Conservation (phyloP, 2,329 filamentous ascomycete genomes). For the Ophiostoma fasciatum region DNA sequence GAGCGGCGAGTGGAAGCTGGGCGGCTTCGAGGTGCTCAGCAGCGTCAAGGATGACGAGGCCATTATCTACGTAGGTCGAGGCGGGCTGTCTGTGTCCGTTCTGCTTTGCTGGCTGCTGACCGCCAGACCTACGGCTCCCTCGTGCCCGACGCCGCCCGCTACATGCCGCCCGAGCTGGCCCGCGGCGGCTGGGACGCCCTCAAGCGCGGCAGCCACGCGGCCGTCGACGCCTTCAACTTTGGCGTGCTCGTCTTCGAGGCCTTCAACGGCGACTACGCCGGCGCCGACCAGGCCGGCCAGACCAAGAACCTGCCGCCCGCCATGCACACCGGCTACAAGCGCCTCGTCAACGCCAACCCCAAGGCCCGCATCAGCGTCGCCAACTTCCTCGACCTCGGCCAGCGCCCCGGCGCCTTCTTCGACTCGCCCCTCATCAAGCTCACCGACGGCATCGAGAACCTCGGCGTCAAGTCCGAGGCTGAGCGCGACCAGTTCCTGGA, state of each 20-base stretch:
- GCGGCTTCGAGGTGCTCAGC: constrained; percentile 84
- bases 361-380: constrained; percentile 74
- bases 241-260: constrained; percentile 77
- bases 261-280: constrained; percentile 73
- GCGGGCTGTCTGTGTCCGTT: too few species aligned
- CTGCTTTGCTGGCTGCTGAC: too few species aligned
- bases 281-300: constrained; percentile 66
- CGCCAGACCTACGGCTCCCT: constrained; percentile 71
- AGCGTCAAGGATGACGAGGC: constrained; percentile 94
- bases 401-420: constrained; percentile 71
- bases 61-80: constrained; percentile 61
- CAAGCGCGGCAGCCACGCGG: constrained; percentile 65
- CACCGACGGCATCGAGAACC: constrained; percentile 81
- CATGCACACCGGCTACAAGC: constrained; percentile 86
- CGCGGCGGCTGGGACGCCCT: constrained; percentile 85
- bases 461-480: constrained; percentile 72
- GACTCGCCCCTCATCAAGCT: constrained; percentile 84
- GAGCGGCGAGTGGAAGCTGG: constrained; percentile 95
- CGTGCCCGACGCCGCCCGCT: constrained; percentile 70
- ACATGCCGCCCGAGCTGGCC: constrained; percentile 74
- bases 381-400: constrained; percentile 82
- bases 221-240: constrained; percentile 77
- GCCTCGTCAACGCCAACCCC: constrained; percentile 75
- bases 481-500: constrained; percentile 77
- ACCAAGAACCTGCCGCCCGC: constrained; percentile 72